Conservation (phyloP, 495 filamentous ascomycete species). For the Penicillium malachiteum region DNA sequence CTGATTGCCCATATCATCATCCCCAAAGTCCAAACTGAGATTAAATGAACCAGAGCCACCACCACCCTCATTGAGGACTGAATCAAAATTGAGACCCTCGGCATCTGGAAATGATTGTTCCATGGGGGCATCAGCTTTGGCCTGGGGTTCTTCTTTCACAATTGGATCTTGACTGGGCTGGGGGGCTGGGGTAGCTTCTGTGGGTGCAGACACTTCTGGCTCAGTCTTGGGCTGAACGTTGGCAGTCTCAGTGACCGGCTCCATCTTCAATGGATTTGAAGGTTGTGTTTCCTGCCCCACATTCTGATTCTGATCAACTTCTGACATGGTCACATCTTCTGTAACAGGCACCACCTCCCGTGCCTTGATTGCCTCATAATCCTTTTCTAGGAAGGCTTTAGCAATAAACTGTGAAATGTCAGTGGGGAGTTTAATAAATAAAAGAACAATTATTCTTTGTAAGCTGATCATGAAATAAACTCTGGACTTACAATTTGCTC, state of each 20-base stretch:
- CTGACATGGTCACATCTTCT: constrained; percentile 36
- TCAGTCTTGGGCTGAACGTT: constrained; percentile 18
- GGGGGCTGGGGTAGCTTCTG: constrained; percentile 11
- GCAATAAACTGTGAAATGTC: constrained; percentile 40
- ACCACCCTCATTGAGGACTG: constrained; percentile 34
- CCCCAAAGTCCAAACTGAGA: constrained; percentile 47
- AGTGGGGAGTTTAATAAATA: not conserved
- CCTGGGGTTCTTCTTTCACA: constrained; percentile 29
- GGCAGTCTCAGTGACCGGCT: constrained; percentile 8
- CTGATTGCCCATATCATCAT: constrained; percentile 45
- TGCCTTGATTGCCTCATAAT: constrained; percentile 42
- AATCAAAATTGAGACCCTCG: constrained; percentile 42
- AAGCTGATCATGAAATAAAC: not conserved
- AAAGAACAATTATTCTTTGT: not conserved
- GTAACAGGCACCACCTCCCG: constrained; percentile 31
- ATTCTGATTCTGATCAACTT: constrained; percentile 20
- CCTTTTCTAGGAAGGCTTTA: constrained; percentile 46
- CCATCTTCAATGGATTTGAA: constrained; percentile 15
- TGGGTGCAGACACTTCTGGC: constrained; percentile 8
- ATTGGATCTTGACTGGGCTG: constrained; percentile 15
- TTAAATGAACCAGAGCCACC: constrained; percentile 41
- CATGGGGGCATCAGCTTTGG: constrained; percentile 11
- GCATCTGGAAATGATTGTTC: constrained; percentile 22
- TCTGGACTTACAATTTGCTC: constrained; percentile 49
- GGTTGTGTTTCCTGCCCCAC: constrained; percentile 15